phyloP scores from a whole-genome alignment of 768 basidiomycete species.

The Lactarius trivialis region DNA sequence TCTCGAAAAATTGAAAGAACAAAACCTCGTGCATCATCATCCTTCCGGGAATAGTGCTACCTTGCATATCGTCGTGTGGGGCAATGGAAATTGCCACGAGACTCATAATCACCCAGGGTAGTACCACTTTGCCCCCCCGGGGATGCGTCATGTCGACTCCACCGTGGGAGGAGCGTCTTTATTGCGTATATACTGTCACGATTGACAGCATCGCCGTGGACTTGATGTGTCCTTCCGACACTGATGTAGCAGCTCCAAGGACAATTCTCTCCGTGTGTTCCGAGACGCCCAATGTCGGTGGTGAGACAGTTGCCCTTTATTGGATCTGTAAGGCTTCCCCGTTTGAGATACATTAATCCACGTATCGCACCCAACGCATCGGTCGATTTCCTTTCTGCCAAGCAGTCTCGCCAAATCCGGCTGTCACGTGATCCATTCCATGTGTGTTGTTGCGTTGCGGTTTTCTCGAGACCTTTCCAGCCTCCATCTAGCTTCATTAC shows the following conservation, averaged over 20 bases:
- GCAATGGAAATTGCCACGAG: not conserved
- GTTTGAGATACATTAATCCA: not conserved
- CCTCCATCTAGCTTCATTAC: not conserved
- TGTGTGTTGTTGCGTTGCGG: not conserved
- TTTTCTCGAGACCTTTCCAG: not conserved
- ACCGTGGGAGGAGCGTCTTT: not conserved
- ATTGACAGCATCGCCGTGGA: constrained; percentile 19
- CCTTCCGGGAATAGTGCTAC: not conserved
- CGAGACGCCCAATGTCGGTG: not conserved
- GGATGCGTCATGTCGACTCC: not conserved
- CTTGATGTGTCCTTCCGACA: constrained; percentile 6
- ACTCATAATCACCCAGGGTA: not conserved
- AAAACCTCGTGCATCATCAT: not conserved
- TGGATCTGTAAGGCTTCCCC: not conserved
- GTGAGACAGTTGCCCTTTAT: not conserved
- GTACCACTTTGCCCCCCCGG: not conserved
- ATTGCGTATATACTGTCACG: constrained; percentile 1
- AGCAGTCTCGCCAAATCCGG: not conserved
- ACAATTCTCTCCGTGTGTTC: not conserved
- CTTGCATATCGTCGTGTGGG: not conserved
- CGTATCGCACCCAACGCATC: not conserved
- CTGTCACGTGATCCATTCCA: not conserved
- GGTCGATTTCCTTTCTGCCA: not conserved
- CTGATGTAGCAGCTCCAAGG: constrained; percentile 1
- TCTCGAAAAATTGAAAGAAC: too few relatives aligned